Evolutionary conservation across 495 filamentous ascomycete genomes (phyloP).

Genomic region (Letharia columbiana): DNA sequence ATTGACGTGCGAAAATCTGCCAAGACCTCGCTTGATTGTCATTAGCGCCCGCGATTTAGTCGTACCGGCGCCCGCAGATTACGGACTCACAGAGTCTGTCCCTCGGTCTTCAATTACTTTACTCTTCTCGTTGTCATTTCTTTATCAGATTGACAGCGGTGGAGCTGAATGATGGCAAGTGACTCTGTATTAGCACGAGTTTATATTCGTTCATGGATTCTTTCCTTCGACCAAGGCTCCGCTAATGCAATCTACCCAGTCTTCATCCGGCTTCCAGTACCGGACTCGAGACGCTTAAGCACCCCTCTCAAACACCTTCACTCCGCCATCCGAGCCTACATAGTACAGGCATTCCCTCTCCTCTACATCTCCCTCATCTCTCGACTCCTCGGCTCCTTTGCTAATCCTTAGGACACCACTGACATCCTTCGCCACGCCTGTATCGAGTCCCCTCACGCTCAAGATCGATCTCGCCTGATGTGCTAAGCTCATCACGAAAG

Average conservation of each 20-base stretch:
- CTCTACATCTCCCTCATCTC: constrained; percentile 32
- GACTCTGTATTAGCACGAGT: background rate
- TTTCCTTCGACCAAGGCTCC: too few species aligned
- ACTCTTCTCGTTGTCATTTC: too few species aligned
- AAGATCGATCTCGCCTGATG: constrained; percentile 64
- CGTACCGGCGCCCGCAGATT: background rate
- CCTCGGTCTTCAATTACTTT: too few species aligned
- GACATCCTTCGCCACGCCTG: constrained; percentile 79
- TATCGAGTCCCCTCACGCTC: constrained; percentile 67
- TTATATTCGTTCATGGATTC: too few species aligned
- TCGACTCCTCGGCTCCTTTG: constrained; percentile 39
- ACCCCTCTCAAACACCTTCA: constrained; percentile 73
- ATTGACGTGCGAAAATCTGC: background rate
- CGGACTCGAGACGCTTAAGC: constrained; percentile 16
- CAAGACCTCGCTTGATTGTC: constrained; percentile 12
- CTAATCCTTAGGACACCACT: constrained; percentile 81
- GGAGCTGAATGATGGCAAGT: too few species aligned
- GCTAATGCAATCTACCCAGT: too few species aligned
- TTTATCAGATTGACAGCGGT: too few species aligned
- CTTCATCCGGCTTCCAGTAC: background rate
- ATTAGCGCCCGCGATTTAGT: background rate
- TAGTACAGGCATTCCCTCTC: constrained; percentile 75
- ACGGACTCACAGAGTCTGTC: too few species aligned
- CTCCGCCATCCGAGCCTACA: constrained; percentile 66
- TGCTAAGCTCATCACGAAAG: constrained; percentile 59